These are phyloP conservation scores for Fusarium sp. DNA, from an alignment of 2,329 filamentous ascomycete genomes.

Conservation along the genomic window DNA sequence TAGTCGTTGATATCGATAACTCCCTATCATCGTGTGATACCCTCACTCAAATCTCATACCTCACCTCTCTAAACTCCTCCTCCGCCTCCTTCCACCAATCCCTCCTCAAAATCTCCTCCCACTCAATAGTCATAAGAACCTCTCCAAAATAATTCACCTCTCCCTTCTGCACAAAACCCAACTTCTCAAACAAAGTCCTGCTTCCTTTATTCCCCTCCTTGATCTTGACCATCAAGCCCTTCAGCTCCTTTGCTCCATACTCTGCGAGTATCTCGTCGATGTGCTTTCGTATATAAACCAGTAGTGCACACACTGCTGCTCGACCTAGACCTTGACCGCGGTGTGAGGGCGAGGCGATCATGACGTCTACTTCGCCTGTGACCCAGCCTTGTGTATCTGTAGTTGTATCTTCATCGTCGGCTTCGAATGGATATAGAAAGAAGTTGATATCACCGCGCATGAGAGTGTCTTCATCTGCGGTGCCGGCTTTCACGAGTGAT, in stretches of 20 bases:
- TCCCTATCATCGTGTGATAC: not conserved
- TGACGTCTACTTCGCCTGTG: constrained; percentile 84
- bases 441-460: constrained; percentile 85
- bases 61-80: constrained; percentile 37
- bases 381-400: constrained; percentile 39
- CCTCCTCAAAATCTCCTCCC: constrained; percentile 40
- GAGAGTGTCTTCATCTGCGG: constrained; percentile 63
- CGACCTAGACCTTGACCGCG: constrained; percentile 74
- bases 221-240: constrained; percentile 66
- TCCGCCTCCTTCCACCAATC: constrained; percentile 39
- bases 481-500: constrained; percentile 47
- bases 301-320: constrained; percentile 72
- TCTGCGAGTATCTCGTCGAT: constrained; percentile 63
- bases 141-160: constrained; percentile 70
- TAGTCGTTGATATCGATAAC: not conserved
- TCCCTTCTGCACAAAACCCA: constrained; percentile 65
- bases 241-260: constrained; percentile 47
- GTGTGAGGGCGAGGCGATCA: constrained; percentile 74
- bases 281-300: constrained; percentile 73
- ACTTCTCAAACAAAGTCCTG: constrained; percentile 60
- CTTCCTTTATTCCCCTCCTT: constrained; percentile 66
- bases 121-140: constrained; percentile 60
- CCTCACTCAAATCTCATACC: constrained; percentile 29
- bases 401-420: constrained; percentile 55
- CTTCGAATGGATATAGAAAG: constrained; percentile 75